Conservation (phyloP, 352 stramenopile species). For the Pythium aristosporum region DNA sequence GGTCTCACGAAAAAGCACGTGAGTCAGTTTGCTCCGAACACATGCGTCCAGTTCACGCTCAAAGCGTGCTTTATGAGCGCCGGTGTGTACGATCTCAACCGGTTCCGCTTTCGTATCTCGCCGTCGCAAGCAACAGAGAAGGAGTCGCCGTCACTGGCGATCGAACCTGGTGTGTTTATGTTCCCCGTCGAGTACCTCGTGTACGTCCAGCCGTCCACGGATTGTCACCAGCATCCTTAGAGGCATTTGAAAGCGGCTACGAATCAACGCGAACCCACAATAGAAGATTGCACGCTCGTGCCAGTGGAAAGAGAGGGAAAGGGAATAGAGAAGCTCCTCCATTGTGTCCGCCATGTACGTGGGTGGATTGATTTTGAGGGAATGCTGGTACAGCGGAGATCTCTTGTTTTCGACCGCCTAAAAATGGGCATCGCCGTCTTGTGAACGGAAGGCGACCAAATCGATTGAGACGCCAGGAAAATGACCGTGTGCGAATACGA, state of each 20-base stretch:
- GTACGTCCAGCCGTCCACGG: constrained; percentile 43
- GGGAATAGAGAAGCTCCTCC: neutral
- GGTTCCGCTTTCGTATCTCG: constrained; percentile 65
- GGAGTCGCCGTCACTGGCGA: constrained; percentile 1
- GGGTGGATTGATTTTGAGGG: too few species aligned
- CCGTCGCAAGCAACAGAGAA: constrained; percentile 11
- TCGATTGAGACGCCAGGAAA: neutral
- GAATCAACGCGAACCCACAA: neutral
- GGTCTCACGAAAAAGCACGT: constrained; percentile 76
- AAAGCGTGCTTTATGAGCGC: constrained; percentile 71
- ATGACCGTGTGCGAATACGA: neutral
- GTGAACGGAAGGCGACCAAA: neutral
- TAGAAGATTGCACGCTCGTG: too few species aligned
- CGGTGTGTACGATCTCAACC: constrained; percentile 84
- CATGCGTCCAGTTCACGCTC: constrained; percentile 47
- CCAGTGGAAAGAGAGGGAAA: neutral
- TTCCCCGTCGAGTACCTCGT: constrained; percentile 80
- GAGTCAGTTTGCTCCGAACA: constrained; percentile 45
- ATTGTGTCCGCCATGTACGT: too few species aligned
- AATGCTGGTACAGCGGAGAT: neutral
- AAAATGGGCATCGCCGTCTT: neutral
- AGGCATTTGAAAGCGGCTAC: neutral
- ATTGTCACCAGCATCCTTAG: neutral
- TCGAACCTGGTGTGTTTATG: constrained; percentile 44
- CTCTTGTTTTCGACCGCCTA: neutral